These are phyloP conservation scores for Microdochium trichocladiopsis DNA, from an alignment of 2,329 filamentous ascomycete genomes.

Conservation along the genomic window DNA sequence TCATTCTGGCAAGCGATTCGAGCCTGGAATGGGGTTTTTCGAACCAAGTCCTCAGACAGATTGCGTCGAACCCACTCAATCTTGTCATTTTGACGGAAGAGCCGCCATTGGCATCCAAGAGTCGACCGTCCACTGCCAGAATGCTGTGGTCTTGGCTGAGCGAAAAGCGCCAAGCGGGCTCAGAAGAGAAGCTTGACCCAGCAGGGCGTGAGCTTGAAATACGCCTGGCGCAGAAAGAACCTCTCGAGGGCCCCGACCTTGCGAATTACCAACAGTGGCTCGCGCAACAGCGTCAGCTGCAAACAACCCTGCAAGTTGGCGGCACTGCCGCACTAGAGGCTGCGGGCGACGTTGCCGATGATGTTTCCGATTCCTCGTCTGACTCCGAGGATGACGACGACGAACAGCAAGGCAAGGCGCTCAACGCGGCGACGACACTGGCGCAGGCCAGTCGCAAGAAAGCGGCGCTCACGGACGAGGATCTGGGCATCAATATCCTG, in stretches of 20 bases:
- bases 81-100: constrained; percentile 82
- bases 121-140: constrained; percentile 53
- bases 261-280: constrained; percentile 86
- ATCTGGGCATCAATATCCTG: constrained; percentile 85
- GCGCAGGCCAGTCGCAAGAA: constrained; percentile 82
- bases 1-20: constrained; percentile 86
- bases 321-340: constrained; percentile 62
- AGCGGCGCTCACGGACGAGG: constrained; percentile 78
- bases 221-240: constrained; percentile 51
- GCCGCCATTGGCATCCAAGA: constrained; percentile 37
- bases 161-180: constrained; percentile 41
- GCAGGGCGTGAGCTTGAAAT: constrained; percentile 53
- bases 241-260: constrained; percentile 70
- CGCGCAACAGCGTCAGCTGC: constrained; percentile 78
- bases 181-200: constrained; percentile 38
- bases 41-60: constrained; percentile 64
- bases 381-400: constrained; percentile 83
- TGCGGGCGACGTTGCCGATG: constrained; percentile 69
- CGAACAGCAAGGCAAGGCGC: constrained; percentile 83
- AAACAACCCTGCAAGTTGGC: constrained; percentile 69
- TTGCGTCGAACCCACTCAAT: constrained; percentile 74
- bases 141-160: constrained; percentile 73
- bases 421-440: constrained; percentile 82
- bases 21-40: constrained; percentile 96
- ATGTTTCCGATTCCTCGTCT: constrained; percentile 79